Percentiles rank a stretch among this genome's conserved stretches.
These are phyloP conservation scores for Leccinum obscurum DNA, from an alignment of 768 basidiomycete genomes.

Conservation along the genomic window DNA sequence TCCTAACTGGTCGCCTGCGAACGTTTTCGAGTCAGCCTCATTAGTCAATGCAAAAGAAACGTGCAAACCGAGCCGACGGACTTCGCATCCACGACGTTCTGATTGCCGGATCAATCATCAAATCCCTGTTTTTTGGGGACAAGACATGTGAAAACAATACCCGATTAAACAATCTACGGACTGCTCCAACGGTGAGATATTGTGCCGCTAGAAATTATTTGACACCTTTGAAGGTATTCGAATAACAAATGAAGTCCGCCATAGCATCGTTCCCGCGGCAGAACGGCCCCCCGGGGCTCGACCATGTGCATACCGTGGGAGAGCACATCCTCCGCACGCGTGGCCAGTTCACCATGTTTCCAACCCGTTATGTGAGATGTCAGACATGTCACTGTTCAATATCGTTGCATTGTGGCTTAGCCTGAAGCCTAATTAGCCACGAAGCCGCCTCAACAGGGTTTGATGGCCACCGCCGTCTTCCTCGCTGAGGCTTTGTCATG, in stretches of 20 bases:
- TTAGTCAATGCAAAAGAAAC: background rate
- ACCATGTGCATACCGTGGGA: background rate
- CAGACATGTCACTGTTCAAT: too few species aligned
- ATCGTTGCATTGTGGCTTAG: background rate
- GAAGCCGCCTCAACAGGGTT: background rate
- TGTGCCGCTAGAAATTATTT: background rate
- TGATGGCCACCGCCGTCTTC: background rate
- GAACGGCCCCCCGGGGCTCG: background rate
- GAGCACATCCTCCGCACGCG: too few species aligned
- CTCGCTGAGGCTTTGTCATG: background rate
- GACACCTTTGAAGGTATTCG: background rate
- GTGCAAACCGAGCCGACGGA: background rate
- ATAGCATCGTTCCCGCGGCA: background rate
- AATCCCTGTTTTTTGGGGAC: background rate
- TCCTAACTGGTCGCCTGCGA: constrained; percentile 51
- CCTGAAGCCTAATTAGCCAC: background rate
- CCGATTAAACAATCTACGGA: background rate
- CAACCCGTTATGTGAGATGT: background rate
- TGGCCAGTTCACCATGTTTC: background rate
- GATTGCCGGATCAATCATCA: background rate
- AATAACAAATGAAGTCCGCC: background rate
- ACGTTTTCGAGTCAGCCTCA: background rate
- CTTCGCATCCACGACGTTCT: background rate
- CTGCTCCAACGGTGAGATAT: background rate
- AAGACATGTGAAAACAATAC: background rate